A percentile compares a stretch with the other conserved stretches of the same genome.
Evolutionary conservation across 495 filamentous ascomycete species (phyloP).

Genomic region (Tuber umbilicatum): DNA sequence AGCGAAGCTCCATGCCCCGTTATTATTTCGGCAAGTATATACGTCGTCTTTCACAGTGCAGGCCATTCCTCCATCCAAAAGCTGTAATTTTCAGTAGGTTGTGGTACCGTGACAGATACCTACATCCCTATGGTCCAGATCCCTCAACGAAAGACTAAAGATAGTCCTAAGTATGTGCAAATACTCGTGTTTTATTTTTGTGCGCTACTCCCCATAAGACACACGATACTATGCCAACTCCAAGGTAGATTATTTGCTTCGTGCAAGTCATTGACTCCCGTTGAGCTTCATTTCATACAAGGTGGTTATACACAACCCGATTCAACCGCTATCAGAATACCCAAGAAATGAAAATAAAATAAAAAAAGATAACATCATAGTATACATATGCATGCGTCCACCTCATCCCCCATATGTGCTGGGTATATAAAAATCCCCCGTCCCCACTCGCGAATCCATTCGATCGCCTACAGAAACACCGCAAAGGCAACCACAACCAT

Average conservation of each 20-base stretch:
- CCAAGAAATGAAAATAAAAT: not conserved
- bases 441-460: not conserved
- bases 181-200: not conserved
- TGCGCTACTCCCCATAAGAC: not conserved
- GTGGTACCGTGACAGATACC: not conserved
- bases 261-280: not conserved
- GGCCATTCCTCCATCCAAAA: not conserved
- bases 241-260: not conserved
- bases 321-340: not conserved
- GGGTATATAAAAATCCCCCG: not conserved
- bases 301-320: not conserved
- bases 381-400: not conserved
- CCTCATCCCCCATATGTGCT: not conserved
- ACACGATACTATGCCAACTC: not conserved
- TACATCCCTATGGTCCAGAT: not conserved
- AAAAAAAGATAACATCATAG: not conserved
- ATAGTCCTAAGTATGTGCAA: not conserved
- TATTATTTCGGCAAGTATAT: not conserved
- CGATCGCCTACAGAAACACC: constrained; percentile 5
- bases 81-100: not conserved
- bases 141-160: not conserved
- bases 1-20: not conserved
- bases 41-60: not conserved
- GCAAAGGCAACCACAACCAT: not conserved
- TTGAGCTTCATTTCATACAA: not conserved